These are phyloP conservation scores for Nasturtium officinale DNA, from an alignment of 345 rosid species.

Conservation along the genomic window DNA sequence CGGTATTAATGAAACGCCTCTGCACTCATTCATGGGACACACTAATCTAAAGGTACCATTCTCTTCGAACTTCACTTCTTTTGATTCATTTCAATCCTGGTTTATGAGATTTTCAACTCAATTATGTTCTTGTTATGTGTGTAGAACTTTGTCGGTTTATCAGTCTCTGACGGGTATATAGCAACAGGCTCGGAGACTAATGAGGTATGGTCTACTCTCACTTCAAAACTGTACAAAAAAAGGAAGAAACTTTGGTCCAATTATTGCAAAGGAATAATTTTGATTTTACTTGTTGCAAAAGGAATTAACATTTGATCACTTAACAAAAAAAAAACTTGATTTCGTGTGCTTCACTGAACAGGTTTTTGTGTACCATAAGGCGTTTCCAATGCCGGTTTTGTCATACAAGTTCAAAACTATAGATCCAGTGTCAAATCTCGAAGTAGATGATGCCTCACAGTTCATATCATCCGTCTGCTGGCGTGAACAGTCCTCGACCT, in stretches of 20 bases:
- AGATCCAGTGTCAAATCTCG: conserved; percentile 65
- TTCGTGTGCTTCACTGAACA: conserved; percentile 46
- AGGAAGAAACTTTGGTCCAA: not conserved
- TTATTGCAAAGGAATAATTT: not conserved
- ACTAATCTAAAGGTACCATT: conserved; percentile 72
- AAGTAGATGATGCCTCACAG: conserved; percentile 31
- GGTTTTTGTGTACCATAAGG: conserved; percentile 94
- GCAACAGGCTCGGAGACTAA: conserved; percentile 98
- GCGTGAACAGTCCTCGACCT: conserved; percentile 74
- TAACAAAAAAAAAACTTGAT: not conserved
- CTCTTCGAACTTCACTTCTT: not conserved
- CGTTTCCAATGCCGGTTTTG: conserved; percentile 94
- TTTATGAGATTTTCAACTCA: not conserved
- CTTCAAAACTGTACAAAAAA: not conserved
- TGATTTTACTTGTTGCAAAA: not conserved
- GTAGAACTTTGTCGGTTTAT: conserved; percentile 96
- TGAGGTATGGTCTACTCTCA: conserved; percentile 53
- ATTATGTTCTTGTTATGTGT: conserved; percentile 14
- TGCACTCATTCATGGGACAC: conserved; percentile 88
- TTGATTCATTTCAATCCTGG: not conserved
- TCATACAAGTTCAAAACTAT: conserved; percentile 68
- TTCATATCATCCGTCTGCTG: conserved; percentile 85
- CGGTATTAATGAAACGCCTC: conserved; percentile 68
- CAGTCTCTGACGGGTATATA: conserved; percentile 91
- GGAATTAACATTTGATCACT: not conserved